These are phyloP conservation scores for Plasmodium yoelii DNA, from an alignment of 169 alveolate genomes.

Conservation along the genomic window DNA sequence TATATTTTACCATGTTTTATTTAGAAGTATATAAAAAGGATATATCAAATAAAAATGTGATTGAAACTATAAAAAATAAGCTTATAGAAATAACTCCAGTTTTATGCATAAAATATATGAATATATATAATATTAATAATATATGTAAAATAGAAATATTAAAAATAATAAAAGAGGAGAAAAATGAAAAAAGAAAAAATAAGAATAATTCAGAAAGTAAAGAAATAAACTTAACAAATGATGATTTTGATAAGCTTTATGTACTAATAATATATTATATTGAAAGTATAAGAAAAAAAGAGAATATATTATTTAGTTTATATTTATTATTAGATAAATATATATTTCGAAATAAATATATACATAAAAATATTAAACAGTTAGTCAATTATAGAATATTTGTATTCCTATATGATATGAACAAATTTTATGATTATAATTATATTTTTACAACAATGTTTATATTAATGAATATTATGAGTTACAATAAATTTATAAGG, in stretches of 20 bases:
- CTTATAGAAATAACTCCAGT: constrained; percentile 35
- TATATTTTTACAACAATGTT: constrained; percentile 17
- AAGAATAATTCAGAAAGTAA: background rate
- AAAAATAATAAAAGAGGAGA: constrained; percentile 8
- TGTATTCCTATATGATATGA: constrained; percentile 16
- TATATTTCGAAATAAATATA: constrained; percentile 35
- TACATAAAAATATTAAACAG: constrained; percentile 42
- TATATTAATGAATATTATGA: constrained; percentile 66
- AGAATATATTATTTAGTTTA: constrained; percentile 22
- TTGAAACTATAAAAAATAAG: constrained; percentile 11
- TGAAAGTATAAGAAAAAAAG: constrained; percentile 53
- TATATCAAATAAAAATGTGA: background rate
- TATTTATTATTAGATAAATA: constrained; percentile 43
- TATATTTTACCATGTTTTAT: constrained; percentile 27
- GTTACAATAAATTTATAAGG: constrained; percentile 44
- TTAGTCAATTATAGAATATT: constrained; percentile 49
- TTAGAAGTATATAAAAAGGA: constrained; percentile 13
- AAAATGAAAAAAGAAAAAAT: background rate
- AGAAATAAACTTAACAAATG: background rate
- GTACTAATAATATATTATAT: constrained; percentile 27
- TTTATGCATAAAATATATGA: constrained; percentile 33
- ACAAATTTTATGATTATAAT: constrained; percentile 29
- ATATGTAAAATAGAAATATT: constrained; percentile 21
- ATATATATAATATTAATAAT: constrained; percentile 20
- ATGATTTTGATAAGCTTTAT: constrained; percentile 22